Conservation (phyloP, 2,329 filamentous ascomycete species). For the Colletotrichum karsti region DNA sequence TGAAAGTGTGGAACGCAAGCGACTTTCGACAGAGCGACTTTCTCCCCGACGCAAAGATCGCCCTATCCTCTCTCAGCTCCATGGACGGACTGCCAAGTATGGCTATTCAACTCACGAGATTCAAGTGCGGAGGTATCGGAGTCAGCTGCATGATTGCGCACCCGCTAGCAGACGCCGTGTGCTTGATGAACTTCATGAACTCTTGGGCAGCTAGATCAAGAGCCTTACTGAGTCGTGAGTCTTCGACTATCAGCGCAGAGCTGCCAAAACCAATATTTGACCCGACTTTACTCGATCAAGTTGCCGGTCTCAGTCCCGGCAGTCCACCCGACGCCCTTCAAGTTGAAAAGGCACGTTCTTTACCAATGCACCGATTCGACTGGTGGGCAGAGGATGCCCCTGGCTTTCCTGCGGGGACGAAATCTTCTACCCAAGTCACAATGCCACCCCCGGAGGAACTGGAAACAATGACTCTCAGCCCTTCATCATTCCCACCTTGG, state of each 20-base stretch:
- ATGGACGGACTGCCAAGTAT: conserved; percentile 39
- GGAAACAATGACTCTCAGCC: conserved; percentile 27
- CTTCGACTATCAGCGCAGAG: accelerated
- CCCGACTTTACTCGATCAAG: conserved; percentile 47
- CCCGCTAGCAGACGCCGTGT: conserved; percentile 52
- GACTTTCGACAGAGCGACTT: conserved; percentile 43
- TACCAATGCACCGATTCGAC: conserved; percentile 56
- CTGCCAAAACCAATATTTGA: conserved; percentile 43
- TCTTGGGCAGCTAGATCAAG: conserved; percentile 46
- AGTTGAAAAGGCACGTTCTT: conserved; percentile 38
- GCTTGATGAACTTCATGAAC: conserved; percentile 51
- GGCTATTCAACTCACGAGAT: conserved; percentile 48
- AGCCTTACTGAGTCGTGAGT: background rate
- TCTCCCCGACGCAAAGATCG: conserved; percentile 40
- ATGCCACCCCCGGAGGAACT: conserved; percentile 26
- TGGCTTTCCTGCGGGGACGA: conserved; percentile 37
- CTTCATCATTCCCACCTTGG: conserved; percentile 48
- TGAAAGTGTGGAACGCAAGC: conserved; percentile 44
- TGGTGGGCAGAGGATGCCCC: conserved; percentile 50
- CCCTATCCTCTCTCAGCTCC: conserved; percentile 40
- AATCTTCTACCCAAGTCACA: conserved; percentile 34
- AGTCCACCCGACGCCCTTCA: conserved; percentile 34
- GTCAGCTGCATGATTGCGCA: conserved; percentile 53
- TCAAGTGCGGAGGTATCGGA: conserved; percentile 49
- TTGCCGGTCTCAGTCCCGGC: conserved; percentile 35